Evolutionary conservation across 1,139 yeast genomes (phyloP), one percentile per base, ranked within the genome.

Genomic region (Wickerhamiella infanticola): DNA sequence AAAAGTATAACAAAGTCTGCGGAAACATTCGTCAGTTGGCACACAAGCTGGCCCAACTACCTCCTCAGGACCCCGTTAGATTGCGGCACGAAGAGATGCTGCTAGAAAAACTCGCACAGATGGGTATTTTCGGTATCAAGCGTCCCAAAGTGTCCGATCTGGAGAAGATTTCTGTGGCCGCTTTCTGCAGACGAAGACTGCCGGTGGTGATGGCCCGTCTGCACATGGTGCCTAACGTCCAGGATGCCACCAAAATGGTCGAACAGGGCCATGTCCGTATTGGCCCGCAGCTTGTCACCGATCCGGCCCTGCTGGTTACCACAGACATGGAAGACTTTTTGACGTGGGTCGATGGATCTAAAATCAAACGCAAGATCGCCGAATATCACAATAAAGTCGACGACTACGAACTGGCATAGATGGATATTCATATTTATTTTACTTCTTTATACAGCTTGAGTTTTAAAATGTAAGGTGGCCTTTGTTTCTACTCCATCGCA

Each of bases 181-280:
- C 95, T 3, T 65, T 93, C 44, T 88, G 97, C 62, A 74, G 97
- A 55, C 73, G 99, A 56, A 72, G 99, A 59, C 74, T 93, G 33
- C 95, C 94, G 5, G 95, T 90, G 37, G 93, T 93, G 45, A 84
- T 93, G 95, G 86, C 94, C 58, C 74, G 96, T 50, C 69, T 88
- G 53, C 85, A 82, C 58, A 93, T 93, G 99, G 93, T 95, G 0
- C 90, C 88, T 58, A 81, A 81, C 41, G 72, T 90, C 38, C 69
- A 75, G 35, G 97, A 86, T 62, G 98, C 97, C 0, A 83, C 88
- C 24, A 84, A 84, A 43, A 85, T 84, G 60, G 74, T 93, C 24
- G 97, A 90, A 60, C 97, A 90, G 63, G 99, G 99, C 3, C 97
- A 93, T 59, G 95, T 93, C 3, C 74, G 98, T 55, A 95, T 93